Percentiles rank a stretch among this genome's conserved stretches.
These are phyloP conservation scores for Fusarium siculi DNA, from an alignment of 2,329 filamentous ascomycete genomes.

Conservation along the genomic window DNA sequence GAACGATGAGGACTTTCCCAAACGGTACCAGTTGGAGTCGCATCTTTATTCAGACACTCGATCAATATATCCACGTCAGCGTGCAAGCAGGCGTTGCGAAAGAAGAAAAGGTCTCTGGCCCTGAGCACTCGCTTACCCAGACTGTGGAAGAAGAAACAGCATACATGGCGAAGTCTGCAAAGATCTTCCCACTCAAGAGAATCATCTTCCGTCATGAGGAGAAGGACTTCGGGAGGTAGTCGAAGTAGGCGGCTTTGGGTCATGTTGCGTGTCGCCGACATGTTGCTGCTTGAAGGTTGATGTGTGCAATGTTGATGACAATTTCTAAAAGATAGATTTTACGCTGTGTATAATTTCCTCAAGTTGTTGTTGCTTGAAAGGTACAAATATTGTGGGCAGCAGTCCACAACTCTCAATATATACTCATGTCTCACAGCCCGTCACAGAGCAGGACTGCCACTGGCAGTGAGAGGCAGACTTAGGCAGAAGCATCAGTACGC, in stretches of 20 bases:
- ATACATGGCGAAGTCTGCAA: background rate
- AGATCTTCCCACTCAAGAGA: background rate
- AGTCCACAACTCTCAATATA: background rate
- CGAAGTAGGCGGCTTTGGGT: background rate
- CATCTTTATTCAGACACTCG: background rate
- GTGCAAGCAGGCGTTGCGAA: background rate
- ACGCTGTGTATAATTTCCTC: fast-evolving
- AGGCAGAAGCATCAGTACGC: too few species aligned
- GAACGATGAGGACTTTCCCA: background rate
- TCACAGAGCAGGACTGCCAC: background rate
- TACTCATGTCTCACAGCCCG: background rate
- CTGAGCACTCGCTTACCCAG: background rate
- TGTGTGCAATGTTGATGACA: background rate
- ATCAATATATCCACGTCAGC: background rate
- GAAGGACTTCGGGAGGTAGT: background rate
- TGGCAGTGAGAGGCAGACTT: background rate
- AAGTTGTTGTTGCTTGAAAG: background rate
- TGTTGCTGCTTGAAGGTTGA: background rate
- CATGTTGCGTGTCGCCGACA: background rate
- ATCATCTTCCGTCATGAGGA: background rate
- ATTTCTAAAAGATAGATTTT: background rate
- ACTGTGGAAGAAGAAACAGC: background rate
- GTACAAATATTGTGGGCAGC: fast-evolving
- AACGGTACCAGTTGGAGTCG: background rate
- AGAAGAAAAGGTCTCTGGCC: background rate